These are phyloP conservation scores for Phaeosphaeria sp. DNA, from an alignment of 2,329 filamentous ascomycete genomes.

Conservation along the genomic window DNA sequence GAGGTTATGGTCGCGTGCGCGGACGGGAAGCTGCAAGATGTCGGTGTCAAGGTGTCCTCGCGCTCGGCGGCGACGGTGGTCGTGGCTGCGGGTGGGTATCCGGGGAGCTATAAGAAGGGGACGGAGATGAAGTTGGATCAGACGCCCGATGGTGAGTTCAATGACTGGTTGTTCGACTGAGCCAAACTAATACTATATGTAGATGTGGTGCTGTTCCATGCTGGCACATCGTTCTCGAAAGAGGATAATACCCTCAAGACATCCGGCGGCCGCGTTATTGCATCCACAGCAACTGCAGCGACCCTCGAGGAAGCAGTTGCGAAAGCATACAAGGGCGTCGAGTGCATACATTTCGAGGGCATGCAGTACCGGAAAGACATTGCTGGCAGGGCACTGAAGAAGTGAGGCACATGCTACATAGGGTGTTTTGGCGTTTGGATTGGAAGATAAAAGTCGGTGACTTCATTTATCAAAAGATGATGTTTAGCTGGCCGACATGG, in stretches of 20 bases:
- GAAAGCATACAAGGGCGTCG: constrained; percentile 85
- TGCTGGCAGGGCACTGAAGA: constrained; percentile 61
- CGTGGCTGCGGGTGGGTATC: constrained; percentile 91
- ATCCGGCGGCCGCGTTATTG: constrained; percentile 89
- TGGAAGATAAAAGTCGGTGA: background rate
- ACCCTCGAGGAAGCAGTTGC: constrained; percentile 83
- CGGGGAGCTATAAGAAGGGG: constrained; percentile 81
- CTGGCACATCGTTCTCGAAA: constrained; percentile 71
- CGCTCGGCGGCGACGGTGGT: constrained; percentile 89
- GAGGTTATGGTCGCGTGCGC: constrained; percentile 88
- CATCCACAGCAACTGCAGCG: constrained; percentile 79
- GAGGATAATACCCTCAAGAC: constrained; percentile 71
- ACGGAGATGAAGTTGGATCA: constrained; percentile 65
- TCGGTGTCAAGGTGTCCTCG: constrained; percentile 70
- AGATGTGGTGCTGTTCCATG: constrained; percentile 84
- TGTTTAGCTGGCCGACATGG: background rate
- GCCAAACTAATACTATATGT: constrained; percentile 15
- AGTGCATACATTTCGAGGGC: constrained; percentile 79
- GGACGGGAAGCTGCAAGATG: constrained; percentile 73
- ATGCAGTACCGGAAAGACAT: constrained; percentile 96
- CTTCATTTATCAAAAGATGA: background rate
- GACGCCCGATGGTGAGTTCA: constrained; percentile 53
- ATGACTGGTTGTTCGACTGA: too few relatives aligned
- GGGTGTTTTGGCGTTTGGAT: constrained; percentile 1
- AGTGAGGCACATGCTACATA: constrained; percentile 16